Base-by-base conservation (phyloP, 176 grass and related monocot genomes). In the Bonia amplexicaulis region DNA sequence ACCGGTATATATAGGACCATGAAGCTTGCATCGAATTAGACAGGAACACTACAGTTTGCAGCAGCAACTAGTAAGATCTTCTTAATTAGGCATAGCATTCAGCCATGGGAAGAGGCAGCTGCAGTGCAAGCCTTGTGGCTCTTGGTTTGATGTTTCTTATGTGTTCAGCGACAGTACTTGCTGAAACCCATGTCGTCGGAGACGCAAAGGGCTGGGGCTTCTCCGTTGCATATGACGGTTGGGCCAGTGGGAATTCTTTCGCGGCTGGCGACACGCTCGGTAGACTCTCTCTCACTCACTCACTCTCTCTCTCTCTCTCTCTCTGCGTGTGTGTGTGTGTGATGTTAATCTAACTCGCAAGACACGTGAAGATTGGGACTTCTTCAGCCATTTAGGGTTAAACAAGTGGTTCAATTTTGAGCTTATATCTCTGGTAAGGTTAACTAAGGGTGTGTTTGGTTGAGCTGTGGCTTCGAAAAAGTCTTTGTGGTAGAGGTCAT, bases 151-250 rank as follows among this genome's bases (percentile, higher is more conserved):
- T 62, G 41, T n/a, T 82, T 25, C 44, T 86, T 64, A 46, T 54
- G 8, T 83, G 61, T 13, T 71, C 66, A 16, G 65, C 78, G 16
- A 27, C 33, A 22, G 79, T 73, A 0, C 45, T 87, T 14, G 88
- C 88, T 22, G 90, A 71, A 37, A 92, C 80, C n/a, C 88, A 95
- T 55, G 57, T 80, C 6, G 93, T 95, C 8, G 93, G 93, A 69
- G 93, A 87, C 29, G 76, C 88, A 0, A 78, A 89, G 27, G 90
- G 93, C 3, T 95, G 93, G 90, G 93, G 90, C 27, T 91, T 92
- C 57, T 89, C 89, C 1, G 73, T 92, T 54, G 91, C 90, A 5
- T 95, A 92, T 20, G 86, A 88, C 47, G 75, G 83, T 54, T 95
- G 93, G 93, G 58, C 93, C 20, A 66, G 51, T 54, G 69, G 71